A percentile compares a stretch with the other conserved stretches of the same genome.
Evolutionary conservation across 78 protist species (phyloP).

Genomic region (Mantamonas sphyraenae): DNA sequence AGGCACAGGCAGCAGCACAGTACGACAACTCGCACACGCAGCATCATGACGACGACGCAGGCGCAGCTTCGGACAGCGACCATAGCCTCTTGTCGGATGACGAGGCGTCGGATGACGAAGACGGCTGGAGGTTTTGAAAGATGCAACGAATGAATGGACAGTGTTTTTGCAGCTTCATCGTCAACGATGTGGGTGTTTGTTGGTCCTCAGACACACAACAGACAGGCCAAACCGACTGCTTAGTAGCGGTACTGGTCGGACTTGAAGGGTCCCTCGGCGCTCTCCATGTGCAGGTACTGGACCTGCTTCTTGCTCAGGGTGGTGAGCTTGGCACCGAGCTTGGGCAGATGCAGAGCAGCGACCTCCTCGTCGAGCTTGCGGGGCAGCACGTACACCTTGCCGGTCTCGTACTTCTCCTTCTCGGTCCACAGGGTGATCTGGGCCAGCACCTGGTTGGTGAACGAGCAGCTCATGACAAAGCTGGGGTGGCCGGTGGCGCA

Average conservation of each 20-base stretch:
- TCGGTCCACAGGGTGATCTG: slow-evolving; percentile 91
- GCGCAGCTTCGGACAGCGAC: no score
- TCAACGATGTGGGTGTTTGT: no score
- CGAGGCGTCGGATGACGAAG: no score
- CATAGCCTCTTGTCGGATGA: no score
- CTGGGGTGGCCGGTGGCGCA: slow-evolving; percentile 99
- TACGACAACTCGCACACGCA: no score
- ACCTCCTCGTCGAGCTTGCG: slow-evolving; percentile 97
- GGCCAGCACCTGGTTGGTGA: slow-evolving; percentile 97
- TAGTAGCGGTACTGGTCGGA: slow-evolving; percentile 65
- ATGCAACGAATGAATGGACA: no score
- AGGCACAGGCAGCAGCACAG: no score
- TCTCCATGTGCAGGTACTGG: slow-evolving; percentile 59
- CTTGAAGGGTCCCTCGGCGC: slow-evolving; percentile 67
- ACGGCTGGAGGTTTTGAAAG: no score
- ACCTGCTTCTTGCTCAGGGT: slow-evolving; percentile 76
- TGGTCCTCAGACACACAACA: no score
- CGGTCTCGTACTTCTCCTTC: slow-evolving; percentile 55
- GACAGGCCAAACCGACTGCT: no score
- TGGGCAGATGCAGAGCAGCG: slow-evolving; percentile 91
- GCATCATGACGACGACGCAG: no score
- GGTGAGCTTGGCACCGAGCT: slow-evolving; percentile 89
- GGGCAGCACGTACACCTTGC: slow-evolving; percentile 93
- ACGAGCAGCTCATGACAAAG: slow-evolving; percentile 98
- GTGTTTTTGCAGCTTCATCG: no score